Evolutionary conservation across 495 filamentous ascomycete genomes (phyloP), one percentile per base, ranked within the genome.

Genomic region (Penicillium ucsense): DNA sequence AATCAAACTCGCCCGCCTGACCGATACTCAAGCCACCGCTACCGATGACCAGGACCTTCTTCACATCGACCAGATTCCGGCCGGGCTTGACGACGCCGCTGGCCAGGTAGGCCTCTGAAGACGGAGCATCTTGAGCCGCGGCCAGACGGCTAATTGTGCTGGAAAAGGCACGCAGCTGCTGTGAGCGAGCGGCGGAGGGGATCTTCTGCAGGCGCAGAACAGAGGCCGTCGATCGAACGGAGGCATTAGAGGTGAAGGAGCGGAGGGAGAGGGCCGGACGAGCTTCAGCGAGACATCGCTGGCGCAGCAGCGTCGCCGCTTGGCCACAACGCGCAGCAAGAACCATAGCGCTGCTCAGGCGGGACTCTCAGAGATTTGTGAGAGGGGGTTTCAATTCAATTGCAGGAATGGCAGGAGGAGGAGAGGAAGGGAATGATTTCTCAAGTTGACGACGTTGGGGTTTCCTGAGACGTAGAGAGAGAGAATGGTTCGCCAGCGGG

Each of bases 1-100:
- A 95, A 66, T 95, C 90, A 56, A 97, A 97, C 68, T 97, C 91
- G 61, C 91, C 91, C 53, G 91, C 90, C 66, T 97, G 91, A 9
- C 91, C 91, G 67, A 97, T 97, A 62, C 88, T 94, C 51, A 97
- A 72, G 54, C 91, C 91, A 63, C 91, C 91, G 68, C 84, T 89
- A 43, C 91, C 91, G 52, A 97, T 83, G 32, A 97, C 85, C 12
- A 97, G 75, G 5, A 94, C 89, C 72, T 96, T 97, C 75, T 94
- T 94, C 29, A 98, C 92, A 70, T 95, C 83, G 38, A 97, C 83
- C 41, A 85, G 64, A 55, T 89, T 77, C 50, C 71, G 75, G 39
- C 80, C 83, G 28, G 78, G 71, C 57, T 83, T 83, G 52, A 97
- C 80, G 42, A 79, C 85, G 46, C 89, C 90, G 66, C 88, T 94